Evolutionary conservation across 768 basidiomycete species (phyloP).

Genomic region (Lactarius sp.): DNA sequence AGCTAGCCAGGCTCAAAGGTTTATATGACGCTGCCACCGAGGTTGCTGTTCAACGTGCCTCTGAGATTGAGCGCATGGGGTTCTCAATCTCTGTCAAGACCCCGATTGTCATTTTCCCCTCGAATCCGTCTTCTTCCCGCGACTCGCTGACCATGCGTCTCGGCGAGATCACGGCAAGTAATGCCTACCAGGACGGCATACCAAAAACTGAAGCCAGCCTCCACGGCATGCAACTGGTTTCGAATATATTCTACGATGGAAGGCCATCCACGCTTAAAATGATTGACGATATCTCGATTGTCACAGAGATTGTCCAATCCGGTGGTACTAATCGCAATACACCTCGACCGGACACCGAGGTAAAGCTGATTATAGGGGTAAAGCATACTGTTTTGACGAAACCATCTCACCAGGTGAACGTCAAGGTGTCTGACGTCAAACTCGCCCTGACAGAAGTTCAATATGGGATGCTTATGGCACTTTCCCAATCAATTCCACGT

Average conservation of each 20-base stretch:
- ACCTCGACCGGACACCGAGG: constrained; percentile 70
- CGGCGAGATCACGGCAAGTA: constrained; percentile 83
- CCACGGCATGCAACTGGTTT: constrained; percentile 77
- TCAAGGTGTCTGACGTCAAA: constrained; percentile 80
- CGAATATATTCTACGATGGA: constrained; percentile 49
- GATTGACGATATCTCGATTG: constrained; percentile 83
- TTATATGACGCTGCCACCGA: constrained; percentile 92
- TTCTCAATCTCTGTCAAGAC: constrained; percentile 88
- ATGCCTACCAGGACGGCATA: constrained; percentile 54
- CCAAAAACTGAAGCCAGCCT: constrained; percentile 72
- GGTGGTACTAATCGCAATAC: constrained; percentile 48
- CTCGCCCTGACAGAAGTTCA: constrained; percentile 80
- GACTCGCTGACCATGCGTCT: constrained; percentile 78
- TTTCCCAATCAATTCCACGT: constrained; percentile 65
- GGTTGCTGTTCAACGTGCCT: constrained; percentile 86
- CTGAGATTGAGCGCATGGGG: constrained; percentile 92
- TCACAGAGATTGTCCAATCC: constrained; percentile 61
- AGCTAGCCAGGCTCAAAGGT: constrained; percentile 87
- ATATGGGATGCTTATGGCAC: constrained; percentile 62
- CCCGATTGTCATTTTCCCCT: constrained; percentile 87
- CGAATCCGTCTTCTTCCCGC: constrained; percentile 50
- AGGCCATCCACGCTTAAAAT: constrained; percentile 66
- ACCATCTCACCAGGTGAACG: constrained; percentile 45
- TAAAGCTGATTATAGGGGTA: constrained; percentile 32
- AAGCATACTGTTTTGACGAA: constrained; percentile 2